These are phyloP conservation scores for Pedinophyceae sp. DNA, from an alignment of 139 green algal genomes.

Conservation along the genomic window DNA sequence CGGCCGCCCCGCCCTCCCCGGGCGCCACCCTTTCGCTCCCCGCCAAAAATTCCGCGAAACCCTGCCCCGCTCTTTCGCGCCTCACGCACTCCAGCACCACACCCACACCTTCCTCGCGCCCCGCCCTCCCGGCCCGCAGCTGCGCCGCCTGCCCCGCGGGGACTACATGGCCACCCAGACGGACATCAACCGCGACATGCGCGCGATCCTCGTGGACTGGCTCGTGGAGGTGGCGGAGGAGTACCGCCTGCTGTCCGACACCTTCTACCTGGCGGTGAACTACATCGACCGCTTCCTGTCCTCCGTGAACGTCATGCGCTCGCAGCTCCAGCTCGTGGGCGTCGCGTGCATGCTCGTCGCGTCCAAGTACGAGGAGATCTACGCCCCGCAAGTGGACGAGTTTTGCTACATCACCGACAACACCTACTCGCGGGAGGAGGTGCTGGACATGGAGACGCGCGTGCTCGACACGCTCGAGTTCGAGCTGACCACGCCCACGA, in stretches of 20 bases:
- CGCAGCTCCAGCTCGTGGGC: constrained; percentile 63
- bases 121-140: too few species aligned
- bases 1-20: too few species aligned
- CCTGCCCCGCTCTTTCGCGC: too few species aligned
- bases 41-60: too few species aligned
- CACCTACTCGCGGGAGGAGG: constrained; percentile 76
- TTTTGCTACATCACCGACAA: constrained; percentile 97
- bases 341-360: constrained; percentile 87
- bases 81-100: too few species aligned
- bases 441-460: constrained; percentile 67
- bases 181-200: constrained; percentile 83
- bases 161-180: constrained; percentile 58
- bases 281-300: constrained; percentile 84
- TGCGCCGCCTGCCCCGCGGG: too few species aligned
- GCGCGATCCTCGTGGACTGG: constrained; percentile 92
- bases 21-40: too few species aligned
- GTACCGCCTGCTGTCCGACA: constrained; percentile 85
- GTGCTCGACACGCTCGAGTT: constrained; percentile 73
- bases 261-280: constrained; percentile 69
- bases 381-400: constrained; percentile 70
- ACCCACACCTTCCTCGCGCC: too few species aligned
- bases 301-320: constrained; percentile 21
- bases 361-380: constrained; percentile 97
- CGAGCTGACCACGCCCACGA: constrained; percentile 74
- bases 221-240: constrained; percentile 84